Percentiles rank a stretch among this genome's conserved stretches.
phyloP scores from a whole-genome alignment of 2,329 filamentous ascomycete species.

The Aspergillus novoparasiticus region DNA sequence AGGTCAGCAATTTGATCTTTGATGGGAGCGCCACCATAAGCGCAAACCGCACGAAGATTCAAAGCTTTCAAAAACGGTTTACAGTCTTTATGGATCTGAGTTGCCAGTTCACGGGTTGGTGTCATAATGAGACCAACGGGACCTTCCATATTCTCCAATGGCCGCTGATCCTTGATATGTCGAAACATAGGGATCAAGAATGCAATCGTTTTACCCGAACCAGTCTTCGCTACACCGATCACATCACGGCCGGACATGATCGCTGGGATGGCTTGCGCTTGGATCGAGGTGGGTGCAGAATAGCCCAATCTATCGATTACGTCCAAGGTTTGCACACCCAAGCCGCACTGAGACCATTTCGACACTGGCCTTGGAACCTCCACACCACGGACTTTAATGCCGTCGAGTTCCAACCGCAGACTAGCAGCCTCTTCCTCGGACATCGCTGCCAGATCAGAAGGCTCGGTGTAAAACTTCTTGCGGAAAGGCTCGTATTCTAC shows the following conservation, averaged over 20 bases:
- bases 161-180: slow-evolving; percentile 91
- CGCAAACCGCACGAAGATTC: slow-evolving; percentile 82
- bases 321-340: slow-evolving; percentile 83
- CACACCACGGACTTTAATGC: slow-evolving; percentile 88
- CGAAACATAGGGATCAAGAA: slow-evolving; percentile 97
- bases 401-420: slow-evolving; percentile 84
- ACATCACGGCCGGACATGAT: slow-evolving; percentile 97
- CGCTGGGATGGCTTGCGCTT: slow-evolving; percentile 89
- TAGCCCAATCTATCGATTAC: slow-evolving; percentile 81
- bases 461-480: slow-evolving; percentile 94
- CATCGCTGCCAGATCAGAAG: slow-evolving; percentile 78
- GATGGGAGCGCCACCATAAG: slow-evolving; percentile 92
- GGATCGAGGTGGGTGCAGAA: slow-evolving; percentile 88
- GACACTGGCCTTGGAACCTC: slow-evolving; percentile 90
- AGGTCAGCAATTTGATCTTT: slow-evolving; percentile 97
- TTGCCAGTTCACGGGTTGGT: slow-evolving; percentile 88
- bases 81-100: slow-evolving; percentile 91
- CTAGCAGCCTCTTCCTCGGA: slow-evolving; percentile 81
- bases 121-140: slow-evolving; percentile 89
- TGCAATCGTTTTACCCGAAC: slow-evolving; percentile 95
- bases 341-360: slow-evolving; percentile 94
- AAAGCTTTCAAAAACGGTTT: slow-evolving; percentile 91
- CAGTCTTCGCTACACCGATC: slow-evolving; percentile 95
- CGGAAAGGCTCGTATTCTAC: slow-evolving; percentile 81
- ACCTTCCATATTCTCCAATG: slow-evolving; percentile 80